Evolutionary conservation across 176 grass and related monocot genomes (phyloP), one percentile per base, ranked within the genome.

Genomic region (Zoysia japonica): DNA sequence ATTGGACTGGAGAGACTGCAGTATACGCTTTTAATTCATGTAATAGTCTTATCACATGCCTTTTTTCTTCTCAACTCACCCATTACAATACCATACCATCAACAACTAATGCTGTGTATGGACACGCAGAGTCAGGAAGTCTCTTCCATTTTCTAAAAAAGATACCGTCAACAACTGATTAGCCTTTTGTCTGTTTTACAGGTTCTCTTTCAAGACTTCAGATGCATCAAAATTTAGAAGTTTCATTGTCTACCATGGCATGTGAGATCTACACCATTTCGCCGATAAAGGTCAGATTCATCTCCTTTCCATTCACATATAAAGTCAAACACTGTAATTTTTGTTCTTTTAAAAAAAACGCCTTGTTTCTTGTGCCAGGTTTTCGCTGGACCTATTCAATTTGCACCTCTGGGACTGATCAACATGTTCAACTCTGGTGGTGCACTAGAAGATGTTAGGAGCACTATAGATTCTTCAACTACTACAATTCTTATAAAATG

Each of bases 361-460:
- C 1, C 43, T 17, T 78, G 19, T 19, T 80, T 51, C 17, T 41
- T 41, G 17, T 38, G 41, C 35, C 82, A 91, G 89, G 56, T 65
- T 15, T 82, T 78, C 44, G 7, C 47, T 35, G 61, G 14, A 1
- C 28, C 43, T 50, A 38, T 91, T 47, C 64, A 6, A n/a, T 83
- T 92, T 40, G 80, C 90, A 0, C 83, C 86, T 47, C 47, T 89
- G 6, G 83, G 90, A 55, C 60, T 89, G 57, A 61, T 89, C 7
- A 80, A 89, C 67, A 92, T 92, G 90, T 92, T 80, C 71, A 92
- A 92, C 48, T 92, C 86, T 0, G 79, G 90, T 53, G 90, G 90
- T 16, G 75, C 90, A 10, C 42, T 92, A 10, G 46, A 83, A 4
- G 61, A 80, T 48, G 5, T 84, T 13, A 39, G 20, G 7, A 46